phyloP scores from a whole-genome alignment of 495 filamentous ascomycete genomes.

The Aspergillus nanangensis region DNA sequence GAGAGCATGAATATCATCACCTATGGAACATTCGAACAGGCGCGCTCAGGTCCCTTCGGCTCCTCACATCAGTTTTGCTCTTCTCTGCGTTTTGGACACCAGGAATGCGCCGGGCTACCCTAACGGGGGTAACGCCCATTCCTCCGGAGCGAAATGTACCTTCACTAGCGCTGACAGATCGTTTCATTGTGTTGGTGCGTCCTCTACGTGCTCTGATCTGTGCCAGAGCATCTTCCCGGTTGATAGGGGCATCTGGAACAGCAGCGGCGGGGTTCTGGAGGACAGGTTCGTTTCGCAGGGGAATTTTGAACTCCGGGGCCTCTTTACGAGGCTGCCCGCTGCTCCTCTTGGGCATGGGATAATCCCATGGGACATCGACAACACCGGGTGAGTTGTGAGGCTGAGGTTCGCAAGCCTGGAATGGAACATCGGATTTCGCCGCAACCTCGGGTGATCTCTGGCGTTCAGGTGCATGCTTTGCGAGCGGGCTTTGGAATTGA shows the following conservation, averaged over 20 bases:
- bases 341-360: conserved; percentile 1
- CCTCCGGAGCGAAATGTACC: conserved; percentile 22
- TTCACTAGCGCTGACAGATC: conserved; percentile 40
- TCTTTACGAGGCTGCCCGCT: background rate
- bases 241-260: conserved; percentile 39
- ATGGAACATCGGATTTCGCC: background rate
- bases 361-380: conserved; percentile 7
- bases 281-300: conserved; percentile 23
- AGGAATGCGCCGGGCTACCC: conserved; percentile 32
- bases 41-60: conserved; percentile 37
- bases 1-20: conserved; percentile 8
- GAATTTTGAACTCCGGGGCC: conserved; percentile 24
- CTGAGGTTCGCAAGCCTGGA: background rate
- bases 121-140: conserved; percentile 20
- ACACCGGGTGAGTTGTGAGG: conserved; percentile 8
- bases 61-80: conserved; percentile 23
- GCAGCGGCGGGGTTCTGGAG: conserved; percentile 20
- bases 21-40: conserved; percentile 36
- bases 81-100: conserved; percentile 27
- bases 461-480: conserved; percentile 6
- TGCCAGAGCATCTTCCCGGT: conserved; percentile 47
- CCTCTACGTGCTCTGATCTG: conserved; percentile 47
- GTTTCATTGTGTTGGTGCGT: conserved; percentile 40
- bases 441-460: background rate
- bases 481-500: background rate